These are phyloP conservation scores for Elongisporangium senticosum DNA, from an alignment of 352 stramenopile genomes.

Conservation along the genomic window DNA sequence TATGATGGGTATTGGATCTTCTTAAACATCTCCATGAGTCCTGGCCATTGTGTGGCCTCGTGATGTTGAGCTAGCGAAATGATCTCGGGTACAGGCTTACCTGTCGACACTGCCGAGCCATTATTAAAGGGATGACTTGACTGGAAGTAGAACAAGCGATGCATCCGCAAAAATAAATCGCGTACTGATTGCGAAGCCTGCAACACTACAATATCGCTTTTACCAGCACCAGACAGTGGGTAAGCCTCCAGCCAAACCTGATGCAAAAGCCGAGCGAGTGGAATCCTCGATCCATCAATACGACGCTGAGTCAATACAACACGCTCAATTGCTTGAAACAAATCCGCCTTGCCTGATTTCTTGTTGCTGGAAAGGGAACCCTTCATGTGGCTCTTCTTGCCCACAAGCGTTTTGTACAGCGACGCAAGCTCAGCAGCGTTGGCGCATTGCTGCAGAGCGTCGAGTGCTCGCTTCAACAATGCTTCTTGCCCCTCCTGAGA, in stretches of 20 bases:
- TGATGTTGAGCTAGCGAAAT: slow-evolving; percentile 11
- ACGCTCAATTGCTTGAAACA: slow-evolving; percentile 34
- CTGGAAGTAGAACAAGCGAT: slow-evolving; percentile 72
- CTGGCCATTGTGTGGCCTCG: slow-evolving; percentile 62
- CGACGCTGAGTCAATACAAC: slow-evolving; percentile 55
- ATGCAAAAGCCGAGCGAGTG: slow-evolving; percentile 51
- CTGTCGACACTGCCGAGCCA: not conserved
- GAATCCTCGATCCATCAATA: slow-evolving; percentile 69
- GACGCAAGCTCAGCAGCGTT: slow-evolving; percentile 33
- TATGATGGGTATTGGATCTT: slow-evolving; percentile 61
- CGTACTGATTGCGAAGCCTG: slow-evolving; percentile 30
- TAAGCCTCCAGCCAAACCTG: slow-evolving; percentile 47
- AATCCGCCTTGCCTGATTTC: slow-evolving; percentile 25
- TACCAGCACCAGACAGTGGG: slow-evolving; percentile 22
- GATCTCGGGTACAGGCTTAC: not conserved
- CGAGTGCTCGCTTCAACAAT: slow-evolving; percentile 27
- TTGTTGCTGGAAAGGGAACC: not conserved
- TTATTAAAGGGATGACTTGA: slow-evolving; percentile 20
- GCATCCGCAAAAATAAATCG: slow-evolving; percentile 61
- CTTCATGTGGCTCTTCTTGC: slow-evolving; percentile 25
- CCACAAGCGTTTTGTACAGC: slow-evolving; percentile 55
- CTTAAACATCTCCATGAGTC: slow-evolving; percentile 68
- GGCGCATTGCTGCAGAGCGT: slow-evolving; percentile 53
- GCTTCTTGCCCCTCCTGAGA: slow-evolving; percentile 1
- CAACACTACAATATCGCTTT: slow-evolving; percentile 42